A percentile compares a stretch with the other conserved stretches of the same genome.
Conservation (phyloP, 257 asterid species). For the Nicotiana tomentosiformis region DNA sequence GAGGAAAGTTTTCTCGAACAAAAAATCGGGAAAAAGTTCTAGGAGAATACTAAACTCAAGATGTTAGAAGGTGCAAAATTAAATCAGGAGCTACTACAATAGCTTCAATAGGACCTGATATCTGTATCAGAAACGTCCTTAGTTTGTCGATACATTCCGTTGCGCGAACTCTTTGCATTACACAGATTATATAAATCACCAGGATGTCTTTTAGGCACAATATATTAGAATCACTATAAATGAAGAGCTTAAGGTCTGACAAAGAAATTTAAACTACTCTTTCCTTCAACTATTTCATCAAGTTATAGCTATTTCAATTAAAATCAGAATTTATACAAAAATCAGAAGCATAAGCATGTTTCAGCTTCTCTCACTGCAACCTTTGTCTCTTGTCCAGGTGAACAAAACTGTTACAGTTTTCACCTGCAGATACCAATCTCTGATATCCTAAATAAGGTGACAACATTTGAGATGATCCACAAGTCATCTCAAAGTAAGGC, state of each 20-base stretch:
- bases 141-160: neutral
- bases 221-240: neutral
- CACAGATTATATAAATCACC: neutral
- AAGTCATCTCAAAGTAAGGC: slow-evolving; percentile 13
- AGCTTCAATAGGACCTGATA: neutral
- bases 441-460: slow-evolving; percentile 4
- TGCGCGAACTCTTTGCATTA: neutral
- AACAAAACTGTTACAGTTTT: slow-evolving; percentile 1
- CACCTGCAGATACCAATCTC: slow-evolving; percentile 1
- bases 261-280: neutral
- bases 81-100: neutral
- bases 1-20: neutral
- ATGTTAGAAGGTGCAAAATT: neutral
- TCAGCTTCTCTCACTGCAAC: slow-evolving; percentile 6
- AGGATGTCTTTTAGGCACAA: neutral
- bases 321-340: neutral
- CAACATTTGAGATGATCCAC: slow-evolving; percentile 9
- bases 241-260: neutral
- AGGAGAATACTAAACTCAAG: neutral
- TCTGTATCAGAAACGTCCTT: neutral
- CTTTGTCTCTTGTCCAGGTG: slow-evolving; percentile 36
- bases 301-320: neutral
- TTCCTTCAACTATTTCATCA: neutral
- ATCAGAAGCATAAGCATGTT: neutral
- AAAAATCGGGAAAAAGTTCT: neutral